phyloP scores from a whole-genome alignment of 1,284 basidiomycete genomes.

The Ustilago esculenta region DNA sequence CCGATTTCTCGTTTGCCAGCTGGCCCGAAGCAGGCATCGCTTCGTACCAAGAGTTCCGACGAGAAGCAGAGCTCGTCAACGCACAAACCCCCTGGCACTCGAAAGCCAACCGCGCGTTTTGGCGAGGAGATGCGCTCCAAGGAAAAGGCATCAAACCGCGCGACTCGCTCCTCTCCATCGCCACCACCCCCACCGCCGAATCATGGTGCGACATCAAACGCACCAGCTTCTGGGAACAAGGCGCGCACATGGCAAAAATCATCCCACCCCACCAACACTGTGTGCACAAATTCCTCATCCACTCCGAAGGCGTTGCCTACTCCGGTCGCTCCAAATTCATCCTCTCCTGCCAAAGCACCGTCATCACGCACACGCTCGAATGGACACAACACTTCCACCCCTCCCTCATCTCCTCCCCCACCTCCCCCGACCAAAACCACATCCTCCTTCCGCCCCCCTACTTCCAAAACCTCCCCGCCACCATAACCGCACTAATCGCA shows the following conservation, averaged over 20 bases:
- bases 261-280: constrained; percentile 45
- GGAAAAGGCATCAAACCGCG: constrained; percentile 21
- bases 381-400: constrained; percentile 60
- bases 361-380: constrained; percentile 42
- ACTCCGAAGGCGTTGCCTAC: constrained; percentile 56
- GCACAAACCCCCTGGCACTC: constrained; percentile 26
- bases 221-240: constrained; percentile 47
- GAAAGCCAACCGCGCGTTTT: constrained; percentile 37
- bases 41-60: constrained; percentile 40
- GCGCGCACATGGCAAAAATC: constrained; percentile 20
- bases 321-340: constrained; percentile 51
- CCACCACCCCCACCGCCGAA: constrained; percentile 19
- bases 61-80: constrained; percentile 25
- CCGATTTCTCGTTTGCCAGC: constrained; percentile 49
- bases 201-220: constrained; percentile 46
- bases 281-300: constrained; percentile 48
- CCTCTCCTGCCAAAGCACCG: constrained; percentile 36
- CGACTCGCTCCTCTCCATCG: constrained; percentile 20
- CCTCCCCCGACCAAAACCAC: constrained; percentile 22
- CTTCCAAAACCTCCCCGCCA: constrained; percentile 22
- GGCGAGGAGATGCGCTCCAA: constrained; percentile 32
- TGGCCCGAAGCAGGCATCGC: constrained; percentile 56
- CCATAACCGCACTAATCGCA: constrained; percentile 10
- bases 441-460: constrained; percentile 10
- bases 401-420: constrained; percentile 21